Evolutionary conservation across 306 rosid genomes (phyloP).

Genomic region (Adenanthera pavonina): DNA sequence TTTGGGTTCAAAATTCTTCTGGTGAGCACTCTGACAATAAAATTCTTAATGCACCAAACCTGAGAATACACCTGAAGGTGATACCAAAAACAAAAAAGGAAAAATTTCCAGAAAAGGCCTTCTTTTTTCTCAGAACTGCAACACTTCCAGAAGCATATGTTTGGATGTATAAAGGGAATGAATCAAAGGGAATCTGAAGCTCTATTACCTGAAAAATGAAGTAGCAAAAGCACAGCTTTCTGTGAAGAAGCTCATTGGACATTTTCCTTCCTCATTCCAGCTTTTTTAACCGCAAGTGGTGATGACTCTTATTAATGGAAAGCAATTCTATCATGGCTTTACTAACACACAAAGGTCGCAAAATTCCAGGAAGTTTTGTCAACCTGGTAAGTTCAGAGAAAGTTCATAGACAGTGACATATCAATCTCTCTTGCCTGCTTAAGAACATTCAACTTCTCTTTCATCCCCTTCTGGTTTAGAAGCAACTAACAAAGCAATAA

Average conservation of each 20-base stretch:
- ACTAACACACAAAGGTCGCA: slow-evolving; percentile 40
- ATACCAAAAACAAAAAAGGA: neutral
- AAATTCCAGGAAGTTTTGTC: slow-evolving; percentile 47
- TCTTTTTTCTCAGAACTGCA: slow-evolving; percentile 32
- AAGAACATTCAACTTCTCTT: slow-evolving; percentile 45
- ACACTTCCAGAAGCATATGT: slow-evolving; percentile 17
- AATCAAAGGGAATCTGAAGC: neutral
- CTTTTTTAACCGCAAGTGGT: slow-evolving; percentile 39
- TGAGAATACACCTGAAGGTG: neutral
- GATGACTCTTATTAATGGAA: slow-evolving; percentile 4
- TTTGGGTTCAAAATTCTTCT: neutral
- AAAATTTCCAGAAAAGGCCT: neutral
- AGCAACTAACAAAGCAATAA: slow-evolving; percentile 55
- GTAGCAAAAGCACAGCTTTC: slow-evolving; percentile 52
- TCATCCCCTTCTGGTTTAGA: slow-evolving; percentile 36
- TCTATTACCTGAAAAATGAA: slow-evolving; percentile 59
- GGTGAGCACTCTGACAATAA: neutral
- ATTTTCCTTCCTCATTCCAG: slow-evolving; percentile 62
- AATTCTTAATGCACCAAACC: neutral
- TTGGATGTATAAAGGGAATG: neutral
- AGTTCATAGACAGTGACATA: slow-evolving; percentile 60
- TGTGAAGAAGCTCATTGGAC: slow-evolving; percentile 63
- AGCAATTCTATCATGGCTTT: slow-evolving; percentile 33
- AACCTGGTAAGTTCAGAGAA: slow-evolving; percentile 50
- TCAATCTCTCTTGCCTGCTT: slow-evolving; percentile 52